Conservation (phyloP, 768 basidiomycete genomes). For the Termitomyces bulborhizus region DNA sequence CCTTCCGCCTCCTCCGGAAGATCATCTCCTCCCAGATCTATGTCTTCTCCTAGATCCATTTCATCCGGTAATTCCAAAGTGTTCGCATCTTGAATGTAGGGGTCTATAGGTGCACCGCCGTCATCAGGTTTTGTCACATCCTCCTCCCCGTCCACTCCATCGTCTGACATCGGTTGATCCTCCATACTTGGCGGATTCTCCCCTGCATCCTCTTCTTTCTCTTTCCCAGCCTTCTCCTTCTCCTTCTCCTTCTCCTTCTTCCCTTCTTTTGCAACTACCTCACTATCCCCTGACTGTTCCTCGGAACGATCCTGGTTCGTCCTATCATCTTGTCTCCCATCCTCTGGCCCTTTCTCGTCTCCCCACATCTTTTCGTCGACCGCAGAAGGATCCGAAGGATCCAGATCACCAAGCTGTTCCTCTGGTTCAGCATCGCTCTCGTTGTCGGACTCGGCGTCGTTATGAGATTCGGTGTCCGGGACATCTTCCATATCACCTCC, state of each 20-base stretch:
- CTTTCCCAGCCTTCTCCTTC: constrained; percentile 23
- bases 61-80: constrained; percentile 86
- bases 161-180: constrained; percentile 16
- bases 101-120: constrained; percentile 66
- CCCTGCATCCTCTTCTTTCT: constrained; percentile 21
- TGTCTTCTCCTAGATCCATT: constrained; percentile 53
- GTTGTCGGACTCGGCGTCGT: constrained; percentile 44
- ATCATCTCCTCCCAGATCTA: constrained; percentile 24
- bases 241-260: constrained; percentile 25
- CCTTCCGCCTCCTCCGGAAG: constrained; percentile 19
- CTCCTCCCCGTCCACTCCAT: constrained; percentile 28
- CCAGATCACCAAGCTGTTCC: constrained; percentile 78
- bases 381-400: constrained; percentile 73
- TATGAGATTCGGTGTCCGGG: constrained; percentile 53
- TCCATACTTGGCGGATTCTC: constrained; percentile 14
- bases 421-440: constrained; percentile 64
- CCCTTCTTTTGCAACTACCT: constrained; percentile 77
- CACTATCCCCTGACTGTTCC: constrained; percentile 44
- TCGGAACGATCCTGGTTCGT: constrained; percentile 56
- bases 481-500: constrained; percentile 84
- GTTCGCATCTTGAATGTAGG: constrained; percentile 71
- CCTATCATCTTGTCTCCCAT: constrained; percentile 48
- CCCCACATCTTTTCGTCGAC: constrained; percentile 98
- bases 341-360: constrained; percentile 61
- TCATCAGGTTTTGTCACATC: constrained; percentile 38